Base-by-base conservation (phyloP, 1,284 basidiomycete genomes). In the Trametes polyzona region DNA sequence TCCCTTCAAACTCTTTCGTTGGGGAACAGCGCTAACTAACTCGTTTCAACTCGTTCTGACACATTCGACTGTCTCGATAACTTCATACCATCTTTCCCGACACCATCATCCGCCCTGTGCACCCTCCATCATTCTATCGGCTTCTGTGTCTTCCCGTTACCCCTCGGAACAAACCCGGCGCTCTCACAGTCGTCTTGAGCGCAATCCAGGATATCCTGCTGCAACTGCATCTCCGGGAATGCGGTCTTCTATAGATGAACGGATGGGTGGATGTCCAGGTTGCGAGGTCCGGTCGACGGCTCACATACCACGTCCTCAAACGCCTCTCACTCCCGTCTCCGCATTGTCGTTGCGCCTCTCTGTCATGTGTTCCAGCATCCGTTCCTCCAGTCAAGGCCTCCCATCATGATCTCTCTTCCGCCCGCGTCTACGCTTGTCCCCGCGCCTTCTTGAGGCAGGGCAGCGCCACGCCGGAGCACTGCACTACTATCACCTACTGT, bases 121-220 rank as follows among this genome's bases (percentile, higher is more conserved):
- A 36, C 43, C 35, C 44, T 59, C 41, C 50, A 44, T 47, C 26
- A 26, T 19, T 62, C 35, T 29, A 16, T 43, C 40, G 47, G 39
- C n/a, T 30, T 14, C 48, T 37, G 55, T 32, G 24, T 49, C 51
- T 49, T 43, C 40, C 47, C 39, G 42, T n/a, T 36, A n/a, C 14
- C 14, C 35, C 10, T 50, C 50, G 56, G 56, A 56, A 29, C 47
- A 43, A 17, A 14, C 9, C 21, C 29, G 39, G 37, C 58, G 42
- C 41, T 33, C 24, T 36, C 56, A 47, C 64, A 92, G 90, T 92
- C 75, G 89, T 92, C 39, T 73, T 92, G 69, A 89, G 84, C 67
- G 90, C 90, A 4, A 90, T 92, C 65, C 90, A 92, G 70, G 89
- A 91, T 67, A 92, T 92, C 67, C 82, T 92, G 32, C 77, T 94